Conservation (phyloP, 768 basidiomycete species). For the Tylopilus subfusipes region DNA sequence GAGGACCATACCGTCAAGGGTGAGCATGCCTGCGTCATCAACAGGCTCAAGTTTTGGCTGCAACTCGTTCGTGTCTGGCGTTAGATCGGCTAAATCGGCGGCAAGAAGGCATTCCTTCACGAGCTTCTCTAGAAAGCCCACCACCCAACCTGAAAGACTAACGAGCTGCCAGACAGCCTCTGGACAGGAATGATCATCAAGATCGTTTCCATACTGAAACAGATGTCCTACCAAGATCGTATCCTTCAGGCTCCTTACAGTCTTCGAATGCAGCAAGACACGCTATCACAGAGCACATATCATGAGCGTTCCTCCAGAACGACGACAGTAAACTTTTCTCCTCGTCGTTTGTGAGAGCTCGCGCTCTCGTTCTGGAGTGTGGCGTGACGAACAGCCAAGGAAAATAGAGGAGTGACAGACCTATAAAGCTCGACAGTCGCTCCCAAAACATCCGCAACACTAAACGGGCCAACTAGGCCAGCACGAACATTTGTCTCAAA, state of each 20-base stretch:
- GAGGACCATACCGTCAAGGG: slow-evolving; percentile 22
- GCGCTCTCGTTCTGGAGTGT: slow-evolving; percentile 32
- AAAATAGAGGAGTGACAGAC: slow-evolving; percentile 14
- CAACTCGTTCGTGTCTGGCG: slow-evolving; percentile 9
- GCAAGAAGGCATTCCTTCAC: slow-evolving; percentile 50
- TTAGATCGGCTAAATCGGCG: slow-evolving; percentile 22
- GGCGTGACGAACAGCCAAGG: slow-evolving; percentile 4
- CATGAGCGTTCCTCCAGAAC: slow-evolving; percentile 61
- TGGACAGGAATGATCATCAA: slow-evolving; percentile 25
- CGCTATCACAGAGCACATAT: slow-evolving; percentile 61
- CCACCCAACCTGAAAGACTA: slow-evolving; percentile 57
- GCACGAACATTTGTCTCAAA: slow-evolving; percentile 43
- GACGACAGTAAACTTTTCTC: slow-evolving; percentile 41
- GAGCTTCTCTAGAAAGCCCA: slow-evolving; percentile 58
- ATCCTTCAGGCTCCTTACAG: slow-evolving; percentile 56
- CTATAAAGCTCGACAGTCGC: slow-evolving; percentile 39
- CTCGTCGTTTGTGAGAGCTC: slow-evolving; percentile 22
- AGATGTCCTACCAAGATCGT: slow-evolving; percentile 53
- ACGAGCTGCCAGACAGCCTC: slow-evolving; percentile 74
- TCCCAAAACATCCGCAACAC: slow-evolving; percentile 47
- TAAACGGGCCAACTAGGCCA: slow-evolving; percentile 40
- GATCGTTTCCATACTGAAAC: background rate
- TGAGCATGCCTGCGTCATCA: slow-evolving; percentile 25
- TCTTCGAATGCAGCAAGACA: slow-evolving; percentile 64
- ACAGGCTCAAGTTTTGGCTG: slow-evolving; percentile 27